Evolutionary conservation across 768 basidiomycete species (phyloP), one percentile per base, ranked within the genome.

Genomic region (Macrolepiota fuliginosa): DNA sequence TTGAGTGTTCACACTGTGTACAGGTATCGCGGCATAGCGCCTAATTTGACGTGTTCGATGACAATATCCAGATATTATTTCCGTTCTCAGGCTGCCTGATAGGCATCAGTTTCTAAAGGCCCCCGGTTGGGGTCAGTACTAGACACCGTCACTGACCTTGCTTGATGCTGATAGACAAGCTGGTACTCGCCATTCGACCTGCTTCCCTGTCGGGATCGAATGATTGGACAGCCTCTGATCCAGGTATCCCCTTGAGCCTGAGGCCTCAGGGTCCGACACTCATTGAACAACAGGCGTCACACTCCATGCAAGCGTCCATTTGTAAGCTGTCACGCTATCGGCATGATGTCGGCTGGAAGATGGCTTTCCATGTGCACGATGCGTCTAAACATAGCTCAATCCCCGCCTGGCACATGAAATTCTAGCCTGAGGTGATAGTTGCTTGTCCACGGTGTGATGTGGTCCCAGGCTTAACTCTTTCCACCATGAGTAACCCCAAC

Each of bases 401-500:
- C 46, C 24, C 56, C n/a, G 6, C 42, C 42, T 40, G 42, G n/a
- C 42, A 19, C 42, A 45, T 19, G 46, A 32, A 51, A 25, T 25
- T n/a, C 10, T 13, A 15, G 17, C 39, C 25, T 36, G 50, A 50
- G 19, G 15, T 36, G 50, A 37, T 6, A 37, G 36, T n/a, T 22
- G 47, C 39, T 50, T 50, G 32, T 35, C 32, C 32, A 50, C 47
- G 15, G 5, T 54, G 47, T 59, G 39, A 59, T 52, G 36, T 13
- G 39, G 17, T 24, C 36, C 50, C 50, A 52, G 25, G 50, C 10
- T 52, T 45, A 50, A 40, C 27, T 22, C 57, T 25, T 37, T 25
- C 57, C 29, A 51, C 50, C 58, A 59, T 59, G 58, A 59, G 50
- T 39, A 59, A 59, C 37, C 50, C 58, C 24, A 36, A 32, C 47